phyloP scores from a whole-genome alignment of 805 yeast species.

The Dipodascopsis uninucleata region DNA sequence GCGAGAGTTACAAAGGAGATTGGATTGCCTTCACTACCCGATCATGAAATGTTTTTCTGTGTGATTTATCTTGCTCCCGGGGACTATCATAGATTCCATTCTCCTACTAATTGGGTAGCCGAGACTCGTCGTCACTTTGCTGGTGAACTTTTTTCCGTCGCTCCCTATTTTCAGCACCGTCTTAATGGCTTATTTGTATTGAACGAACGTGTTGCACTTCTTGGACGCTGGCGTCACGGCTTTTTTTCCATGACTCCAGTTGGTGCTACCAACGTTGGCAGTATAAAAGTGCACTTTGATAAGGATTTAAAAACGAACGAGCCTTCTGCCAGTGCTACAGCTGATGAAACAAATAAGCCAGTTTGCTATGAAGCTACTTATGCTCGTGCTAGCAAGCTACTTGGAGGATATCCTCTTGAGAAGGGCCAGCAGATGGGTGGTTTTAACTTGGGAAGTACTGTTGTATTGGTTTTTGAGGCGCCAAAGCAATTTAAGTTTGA shows the following conservation, averaged over 20 bases:
- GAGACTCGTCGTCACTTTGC: conserved; percentile 90
- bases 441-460: conserved; percentile 90
- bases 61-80: conserved; percentile 98
- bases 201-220: conserved; percentile 90
- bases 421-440: conserved; percentile 98
- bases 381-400: conserved; percentile 63
- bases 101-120: conserved; percentile 95
- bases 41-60: conserved; percentile 58
- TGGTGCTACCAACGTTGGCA: conserved; percentile 98
- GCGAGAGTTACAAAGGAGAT: conserved; percentile 18
- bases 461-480: conserved; percentile 95
- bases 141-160: conserved; percentile 92
- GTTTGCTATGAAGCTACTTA: conserved; percentile 93
- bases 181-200: conserved; percentile 81
- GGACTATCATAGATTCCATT: conserved; percentile 94
- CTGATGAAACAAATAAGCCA: conserved; percentile 41
- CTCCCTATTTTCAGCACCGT: conserved; percentile 90
- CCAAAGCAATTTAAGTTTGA: conserved; percentile 73
- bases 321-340: conserved; percentile 48
- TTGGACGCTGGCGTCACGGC: conserved; percentile 96
- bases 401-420: conserved; percentile 82
- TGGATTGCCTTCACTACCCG: conserved; percentile 24
- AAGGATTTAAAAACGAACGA: conserved; percentile 78
- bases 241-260: conserved; percentile 98
- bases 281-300: conserved; percentile 87